Evolutionary conservation across 768 basidiomycete genomes (phyloP).

Genomic region (Leccinum olivaceopallidum): DNA sequence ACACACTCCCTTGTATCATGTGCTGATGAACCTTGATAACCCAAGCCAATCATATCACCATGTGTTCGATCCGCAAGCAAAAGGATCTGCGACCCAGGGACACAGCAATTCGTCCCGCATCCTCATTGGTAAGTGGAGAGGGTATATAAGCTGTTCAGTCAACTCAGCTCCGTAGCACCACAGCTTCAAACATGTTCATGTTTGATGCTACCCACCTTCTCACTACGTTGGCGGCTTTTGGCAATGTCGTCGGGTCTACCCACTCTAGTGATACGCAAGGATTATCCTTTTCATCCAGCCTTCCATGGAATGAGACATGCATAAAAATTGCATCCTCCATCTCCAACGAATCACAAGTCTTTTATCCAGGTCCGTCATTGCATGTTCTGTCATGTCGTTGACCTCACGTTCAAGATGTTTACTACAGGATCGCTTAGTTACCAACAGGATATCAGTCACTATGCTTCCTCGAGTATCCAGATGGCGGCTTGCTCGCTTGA

Average conservation of each 20-base stretch:
- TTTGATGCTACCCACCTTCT: not conserved
- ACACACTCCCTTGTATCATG: not conserved
- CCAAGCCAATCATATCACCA: not conserved
- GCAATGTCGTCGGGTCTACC: not conserved
- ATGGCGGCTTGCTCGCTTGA: not conserved
- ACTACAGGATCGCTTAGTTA: constrained; percentile 34
- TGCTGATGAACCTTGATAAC: not conserved
- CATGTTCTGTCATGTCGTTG: too few species aligned
- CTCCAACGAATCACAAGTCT: constrained; percentile 8
- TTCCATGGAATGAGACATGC: not conserved
- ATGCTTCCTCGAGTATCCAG: not conserved
- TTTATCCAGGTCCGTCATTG: constrained; percentile 1
- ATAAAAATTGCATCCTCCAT: not conserved
- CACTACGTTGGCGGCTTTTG: constrained; percentile 1
- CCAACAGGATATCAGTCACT: constrained; percentile 36
- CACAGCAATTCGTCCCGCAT: not conserved
- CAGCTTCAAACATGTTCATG: constrained; percentile 11
- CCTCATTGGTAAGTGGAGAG: not conserved
- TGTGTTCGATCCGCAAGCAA: not conserved
- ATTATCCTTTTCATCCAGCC: not conserved
- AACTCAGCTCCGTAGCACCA: not conserved
- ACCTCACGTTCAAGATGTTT: not conserved
- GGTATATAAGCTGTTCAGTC: not conserved
- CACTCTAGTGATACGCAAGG: not conserved
- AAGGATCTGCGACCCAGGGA: not conserved